These are phyloP conservation scores for Symbiodinium pilosum DNA, from an alignment of 73 alveolate genomes.

Conservation along the genomic window DNA sequence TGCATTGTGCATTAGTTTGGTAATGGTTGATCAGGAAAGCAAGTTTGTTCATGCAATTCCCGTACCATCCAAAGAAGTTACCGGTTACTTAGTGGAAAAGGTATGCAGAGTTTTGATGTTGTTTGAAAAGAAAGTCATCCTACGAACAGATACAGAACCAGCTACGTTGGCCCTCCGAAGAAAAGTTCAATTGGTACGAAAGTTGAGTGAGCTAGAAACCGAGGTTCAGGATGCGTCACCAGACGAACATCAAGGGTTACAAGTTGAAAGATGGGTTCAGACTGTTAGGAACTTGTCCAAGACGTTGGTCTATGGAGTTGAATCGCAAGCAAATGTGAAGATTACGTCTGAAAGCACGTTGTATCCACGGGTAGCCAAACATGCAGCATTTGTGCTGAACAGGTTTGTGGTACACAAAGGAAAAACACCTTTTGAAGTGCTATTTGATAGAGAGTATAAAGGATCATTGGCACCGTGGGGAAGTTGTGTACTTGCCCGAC, in stretches of 20 bases:
- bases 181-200: too few species aligned
- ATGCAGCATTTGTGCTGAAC: too few species aligned
- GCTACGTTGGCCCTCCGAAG: background rate
- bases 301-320: too few species aligned
- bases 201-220: background rate
- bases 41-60: background rate
- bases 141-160: background rate
- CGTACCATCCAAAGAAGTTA: background rate
- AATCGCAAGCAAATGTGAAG: too few species aligned
- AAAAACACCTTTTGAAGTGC: too few species aligned
- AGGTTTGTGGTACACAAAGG: too few species aligned
- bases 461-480: too few species aligned
- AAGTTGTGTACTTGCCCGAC: background rate
- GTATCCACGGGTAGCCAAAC: too few species aligned
- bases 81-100: background rate
- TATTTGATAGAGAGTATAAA: too few species aligned
- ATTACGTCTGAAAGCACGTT: too few species aligned
- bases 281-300: too few species aligned
- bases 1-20: background rate
- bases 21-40: background rate
- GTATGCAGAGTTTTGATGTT: background rate
- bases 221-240: background rate
- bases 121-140: background rate
- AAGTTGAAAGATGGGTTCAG: too few species aligned
- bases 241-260: background rate